These are phyloP conservation scores for Protomyces inouyei DNA, from an alignment of 1,139 yeast genomes.

Conservation along the genomic window DNA sequence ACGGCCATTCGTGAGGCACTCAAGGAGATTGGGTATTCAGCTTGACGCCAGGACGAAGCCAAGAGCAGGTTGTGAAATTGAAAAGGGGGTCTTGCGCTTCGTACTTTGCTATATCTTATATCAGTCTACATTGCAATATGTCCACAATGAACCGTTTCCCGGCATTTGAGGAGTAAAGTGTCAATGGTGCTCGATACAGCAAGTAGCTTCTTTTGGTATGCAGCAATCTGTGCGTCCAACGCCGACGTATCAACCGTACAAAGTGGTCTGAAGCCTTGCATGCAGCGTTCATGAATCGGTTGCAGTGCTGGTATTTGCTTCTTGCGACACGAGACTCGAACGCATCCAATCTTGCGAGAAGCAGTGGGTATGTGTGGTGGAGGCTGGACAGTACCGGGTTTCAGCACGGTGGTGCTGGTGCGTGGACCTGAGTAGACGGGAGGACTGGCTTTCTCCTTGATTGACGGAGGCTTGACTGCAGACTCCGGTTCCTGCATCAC, in stretches of 20 bases:
- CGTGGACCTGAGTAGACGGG: too few relatives aligned
- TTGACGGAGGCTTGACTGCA: too few relatives aligned
- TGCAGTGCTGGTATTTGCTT: background rate
- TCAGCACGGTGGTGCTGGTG: too few relatives aligned
- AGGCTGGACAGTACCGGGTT: too few relatives aligned
- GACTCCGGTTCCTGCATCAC: too few relatives aligned
- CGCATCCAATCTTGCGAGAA: background rate
- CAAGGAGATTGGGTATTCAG: slow-evolving; percentile 37
- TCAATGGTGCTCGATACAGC: background rate
- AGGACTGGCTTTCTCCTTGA: too few relatives aligned
- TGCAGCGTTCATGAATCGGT: background rate
- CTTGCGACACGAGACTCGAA: background rate
- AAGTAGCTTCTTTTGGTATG: background rate
- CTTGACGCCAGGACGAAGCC: slow-evolving; percentile 26
- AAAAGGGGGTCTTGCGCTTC: background rate
- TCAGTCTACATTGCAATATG: background rate
- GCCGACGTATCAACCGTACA: background rate
- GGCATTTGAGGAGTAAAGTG: background rate
- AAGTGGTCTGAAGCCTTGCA: background rate
- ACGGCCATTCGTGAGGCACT: slow-evolving; percentile 44
- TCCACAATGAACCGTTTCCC: background rate
- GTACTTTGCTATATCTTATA: background rate
- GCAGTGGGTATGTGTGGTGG: too few relatives aligned
- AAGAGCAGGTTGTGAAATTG: background rate
- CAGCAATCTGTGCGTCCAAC: background rate